These are phyloP conservation scores for Chrysoporthe austroafricana DNA, from an alignment of 2,329 filamentous ascomycete genomes.

Conservation along the genomic window DNA sequence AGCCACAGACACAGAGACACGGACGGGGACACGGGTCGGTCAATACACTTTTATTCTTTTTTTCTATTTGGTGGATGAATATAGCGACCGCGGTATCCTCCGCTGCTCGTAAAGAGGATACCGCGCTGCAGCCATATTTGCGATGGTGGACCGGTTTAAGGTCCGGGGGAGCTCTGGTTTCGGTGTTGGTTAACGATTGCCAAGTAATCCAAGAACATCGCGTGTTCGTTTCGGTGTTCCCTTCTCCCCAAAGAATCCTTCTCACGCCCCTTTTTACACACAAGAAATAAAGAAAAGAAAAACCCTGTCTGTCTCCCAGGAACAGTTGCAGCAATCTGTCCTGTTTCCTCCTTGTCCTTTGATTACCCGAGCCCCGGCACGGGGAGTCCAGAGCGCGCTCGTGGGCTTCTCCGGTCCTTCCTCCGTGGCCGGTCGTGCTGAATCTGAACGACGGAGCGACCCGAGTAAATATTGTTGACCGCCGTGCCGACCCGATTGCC, in stretches of 20 bases:
- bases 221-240: constrained; percentile 14
- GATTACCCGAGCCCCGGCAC: constrained; percentile 2
- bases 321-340: constrained; percentile 21
- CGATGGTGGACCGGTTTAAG: constrained; percentile 15
- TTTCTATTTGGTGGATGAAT: constrained; percentile 12
- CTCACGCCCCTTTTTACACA: constrained; percentile 25
- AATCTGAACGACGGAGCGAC: constrained; percentile 1
- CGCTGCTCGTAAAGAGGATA: constrained; percentile 18
- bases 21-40: not conserved
- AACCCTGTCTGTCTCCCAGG: constrained; percentile 12
- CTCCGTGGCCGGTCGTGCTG: constrained; percentile 13
- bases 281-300: constrained; percentile 27
- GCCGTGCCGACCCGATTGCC: constrained; percentile 19
- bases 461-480: constrained; percentile 8
- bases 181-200: constrained; percentile 13
- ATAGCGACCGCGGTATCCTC: constrained; percentile 10
- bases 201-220: constrained; percentile 22
- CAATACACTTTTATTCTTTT: constrained; percentile 1
- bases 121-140: constrained; percentile 23
- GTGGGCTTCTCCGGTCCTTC: constrained; percentile 3
- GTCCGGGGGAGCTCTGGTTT: constrained; percentile 15
- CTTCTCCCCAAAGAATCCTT: constrained; percentile 14
- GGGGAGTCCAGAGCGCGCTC: constrained; percentile 7
- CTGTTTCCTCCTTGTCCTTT: constrained; percentile 15
- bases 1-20: not conserved